These are phyloP conservation scores for Bretschneidera sinensis DNA, from an alignment of 345 rosid species.

Conservation along the genomic window DNA sequence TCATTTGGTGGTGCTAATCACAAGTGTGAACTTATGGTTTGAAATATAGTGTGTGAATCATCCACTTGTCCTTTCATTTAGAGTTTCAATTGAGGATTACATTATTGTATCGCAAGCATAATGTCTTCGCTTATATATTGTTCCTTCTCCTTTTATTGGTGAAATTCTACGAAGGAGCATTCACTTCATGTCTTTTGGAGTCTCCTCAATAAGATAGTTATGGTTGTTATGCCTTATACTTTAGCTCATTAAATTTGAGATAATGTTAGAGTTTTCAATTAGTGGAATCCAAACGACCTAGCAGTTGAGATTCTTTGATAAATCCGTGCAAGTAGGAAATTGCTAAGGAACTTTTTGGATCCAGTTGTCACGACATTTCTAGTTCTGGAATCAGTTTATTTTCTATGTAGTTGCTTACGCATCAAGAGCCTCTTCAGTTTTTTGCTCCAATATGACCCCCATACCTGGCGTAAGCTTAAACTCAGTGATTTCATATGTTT, in stretches of 20 bases:
- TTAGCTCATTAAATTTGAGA: neutral
- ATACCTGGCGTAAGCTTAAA: neutral
- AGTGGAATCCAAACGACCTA: neutral
- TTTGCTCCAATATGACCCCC: neutral
- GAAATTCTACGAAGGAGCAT: neutral
- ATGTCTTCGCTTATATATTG: neutral
- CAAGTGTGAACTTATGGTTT: neutral
- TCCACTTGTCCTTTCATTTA: neutral
- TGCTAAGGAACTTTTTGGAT: neutral
- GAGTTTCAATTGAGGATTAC: neutral
- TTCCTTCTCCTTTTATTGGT: too few species aligned
- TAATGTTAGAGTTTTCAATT: neutral
- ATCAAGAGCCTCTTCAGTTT: neutral
- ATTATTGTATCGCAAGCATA: neutral
- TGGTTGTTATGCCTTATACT: neutral
- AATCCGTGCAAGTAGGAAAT: neutral
- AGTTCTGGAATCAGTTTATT: neutral
- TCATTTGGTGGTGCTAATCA: neutral
- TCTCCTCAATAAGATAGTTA: neutral
- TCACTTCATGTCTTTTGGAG: neutral
- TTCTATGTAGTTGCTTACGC: neutral
- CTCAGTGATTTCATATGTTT: too few species aligned
- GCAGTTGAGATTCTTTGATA: neutral
- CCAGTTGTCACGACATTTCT: neutral
- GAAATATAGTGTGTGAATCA: neutral